A percentile compares a stretch with the other conserved stretches of the same genome.
phyloP scores from a whole-genome alignment of 139 green algal genomes.

The Haematococcus lacustris region DNA sequence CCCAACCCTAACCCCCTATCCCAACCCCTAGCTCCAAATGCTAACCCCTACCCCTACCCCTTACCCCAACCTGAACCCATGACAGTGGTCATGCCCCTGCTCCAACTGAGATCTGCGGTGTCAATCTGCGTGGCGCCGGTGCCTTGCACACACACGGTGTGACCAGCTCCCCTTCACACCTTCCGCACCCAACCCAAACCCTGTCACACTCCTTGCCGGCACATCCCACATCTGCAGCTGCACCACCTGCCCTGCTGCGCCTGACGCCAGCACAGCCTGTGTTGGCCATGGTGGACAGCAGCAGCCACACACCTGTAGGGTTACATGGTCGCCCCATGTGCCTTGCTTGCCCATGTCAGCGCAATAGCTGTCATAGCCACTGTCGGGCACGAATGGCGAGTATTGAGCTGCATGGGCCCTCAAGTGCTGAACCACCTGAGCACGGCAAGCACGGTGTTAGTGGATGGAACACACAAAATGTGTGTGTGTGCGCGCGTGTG shows the following conservation, averaged over 20 bases:
- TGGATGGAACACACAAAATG: too few species aligned
- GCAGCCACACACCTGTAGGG: slow-evolving; percentile 47
- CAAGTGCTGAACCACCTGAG: too few species aligned
- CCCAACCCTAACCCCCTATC: too few species aligned
- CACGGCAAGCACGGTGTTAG: too few species aligned
- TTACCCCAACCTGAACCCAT: too few species aligned
- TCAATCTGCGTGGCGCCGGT: not conserved
- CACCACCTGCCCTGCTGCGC: too few species aligned
- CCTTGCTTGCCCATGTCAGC: slow-evolving; percentile 33
- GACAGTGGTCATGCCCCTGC: too few species aligned
- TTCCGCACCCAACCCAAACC: not conserved
- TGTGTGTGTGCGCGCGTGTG: too few species aligned
- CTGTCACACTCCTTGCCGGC: not conserved
- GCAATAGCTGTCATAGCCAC: slow-evolving; percentile 52
- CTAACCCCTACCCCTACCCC: too few species aligned
- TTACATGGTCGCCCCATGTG: slow-evolving; percentile 82
- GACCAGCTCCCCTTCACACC: not conserved
- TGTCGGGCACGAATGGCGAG: slow-evolving; percentile 13
- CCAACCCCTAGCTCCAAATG: too few species aligned
- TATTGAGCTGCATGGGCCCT: too few species aligned
- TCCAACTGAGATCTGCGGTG: not conserved
- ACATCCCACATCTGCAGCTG: not conserved
- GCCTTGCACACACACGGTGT: not conserved
- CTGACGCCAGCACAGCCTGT: not conserved
- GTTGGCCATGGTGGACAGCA: not conserved